Percentiles rank a stretch among this genome's conserved stretches.
phyloP scores from a whole-genome alignment of 2,329 filamentous ascomycete genomes.

The Nectriaceae sp. region DNA sequence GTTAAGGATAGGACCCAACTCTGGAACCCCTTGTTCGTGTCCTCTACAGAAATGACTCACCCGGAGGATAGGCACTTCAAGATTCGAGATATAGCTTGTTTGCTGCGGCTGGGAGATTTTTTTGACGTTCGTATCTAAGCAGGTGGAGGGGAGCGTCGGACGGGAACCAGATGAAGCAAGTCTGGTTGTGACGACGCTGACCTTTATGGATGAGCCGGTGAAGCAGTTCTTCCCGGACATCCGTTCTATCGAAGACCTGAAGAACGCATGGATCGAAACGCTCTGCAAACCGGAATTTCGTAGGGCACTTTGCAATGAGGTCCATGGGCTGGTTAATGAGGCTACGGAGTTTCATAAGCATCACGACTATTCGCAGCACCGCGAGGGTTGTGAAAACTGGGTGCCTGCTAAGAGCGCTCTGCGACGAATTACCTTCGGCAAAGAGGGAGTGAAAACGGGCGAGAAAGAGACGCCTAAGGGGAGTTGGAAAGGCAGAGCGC shows the following conservation, averaged over 20 bases:
- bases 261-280: slow-evolving; percentile 5
- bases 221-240: slow-evolving; percentile 1
- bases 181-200: slow-evolving; percentile 3
- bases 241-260: slow-evolving; percentile 1
- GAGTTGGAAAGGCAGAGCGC: not conserved
- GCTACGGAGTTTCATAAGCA: slow-evolving; percentile 4
- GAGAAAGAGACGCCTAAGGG: no score
- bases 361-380: slow-evolving; percentile 5
- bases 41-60: not conserved
- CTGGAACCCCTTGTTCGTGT: slow-evolving; percentile 14
- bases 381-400: slow-evolving; percentile 10
- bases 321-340: slow-evolving; percentile 5
- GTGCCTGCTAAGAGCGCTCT: no score
- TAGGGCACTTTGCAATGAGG: slow-evolving; percentile 3
- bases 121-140: slow-evolving; percentile 7
- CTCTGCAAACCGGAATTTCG: slow-evolving; percentile 6
- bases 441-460: no score
- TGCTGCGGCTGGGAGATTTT: slow-evolving; percentile 18
- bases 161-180: not conserved
- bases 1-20: slow-evolving; percentile 11
- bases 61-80: slow-evolving; percentile 2
- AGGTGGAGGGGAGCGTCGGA: slow-evolving; percentile 6
- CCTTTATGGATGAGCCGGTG: slow-evolving; percentile 12
- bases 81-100: slow-evolving; percentile 14
- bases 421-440: no score